Evolutionary conservation across 176 grass and related monocot genomes (phyloP), one percentile per base, ranked within the genome.

Genomic region (Aegilops sharonensis): DNA sequence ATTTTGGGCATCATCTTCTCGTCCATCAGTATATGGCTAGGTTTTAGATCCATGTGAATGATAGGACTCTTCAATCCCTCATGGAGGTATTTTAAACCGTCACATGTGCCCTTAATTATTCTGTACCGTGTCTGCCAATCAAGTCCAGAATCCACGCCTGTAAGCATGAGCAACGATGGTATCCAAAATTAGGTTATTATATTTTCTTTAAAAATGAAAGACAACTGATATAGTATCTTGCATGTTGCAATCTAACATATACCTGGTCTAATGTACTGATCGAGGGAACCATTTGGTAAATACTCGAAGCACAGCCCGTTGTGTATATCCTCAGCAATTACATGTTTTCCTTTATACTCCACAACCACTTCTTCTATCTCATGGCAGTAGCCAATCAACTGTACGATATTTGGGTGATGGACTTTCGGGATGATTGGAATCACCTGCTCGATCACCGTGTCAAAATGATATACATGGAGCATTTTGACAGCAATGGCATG

Each of bases 281-380:
- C 29, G 8, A 67, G 64, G 12, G 29, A 31, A 31, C 64, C 64
- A 32, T 1, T 17, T 65, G 2, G 1, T 0, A 67, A 1, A 32
- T 67, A 17, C 29, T 67, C 64, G 13, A 15, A 67, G 64, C 29
- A 67, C 29, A 31, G 0, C 25, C 0, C 11, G 0, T 0, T 30
- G 1, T 30, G 0, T 14, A 2, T 13, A 1, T 27, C 0, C 0
- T 2, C 1, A 5, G 61, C 3, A 64, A 27, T 0, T 27, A 8
- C 10, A 63, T 2, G 0, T 59, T 9, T 59, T 21, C 6, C 18
- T 5, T 10, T 0, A 1, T 6, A 0, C 5, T 30, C 0, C 0
- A 14, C 5, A 5, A 14, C 0, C n/a, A 6, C 13, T 3, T 0
- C 0, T 12, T 11, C 0, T 6, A 0, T 14, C 0, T 65, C 24